These are phyloP conservation scores for Aspergillus sclerotiicarbonarius DNA, from an alignment of 495 filamentous ascomycete species.

Conservation along the genomic window DNA sequence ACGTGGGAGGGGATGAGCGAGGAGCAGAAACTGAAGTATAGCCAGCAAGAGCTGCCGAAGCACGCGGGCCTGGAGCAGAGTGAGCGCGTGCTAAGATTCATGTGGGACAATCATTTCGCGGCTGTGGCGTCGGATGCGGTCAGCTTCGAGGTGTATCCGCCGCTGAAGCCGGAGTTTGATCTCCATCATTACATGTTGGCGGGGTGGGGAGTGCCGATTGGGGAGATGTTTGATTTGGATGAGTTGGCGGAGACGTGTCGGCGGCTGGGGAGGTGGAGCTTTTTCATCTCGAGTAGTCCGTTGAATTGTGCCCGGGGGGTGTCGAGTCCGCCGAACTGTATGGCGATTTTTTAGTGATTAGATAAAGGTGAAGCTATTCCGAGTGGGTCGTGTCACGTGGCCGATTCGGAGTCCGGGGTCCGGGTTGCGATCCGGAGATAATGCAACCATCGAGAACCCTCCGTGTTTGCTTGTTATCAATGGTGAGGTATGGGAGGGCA, in stretches of 20 bases:
- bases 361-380: neutral
- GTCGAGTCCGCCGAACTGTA: constrained; percentile 48
- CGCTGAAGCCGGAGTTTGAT: constrained; percentile 47
- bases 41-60: constrained; percentile 43
- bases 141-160: constrained; percentile 64
- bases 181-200: constrained; percentile 67
- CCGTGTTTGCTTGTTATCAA: no score
- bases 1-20: constrained; percentile 43
- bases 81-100: constrained; percentile 61
- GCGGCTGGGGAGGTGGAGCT: constrained; percentile 61
- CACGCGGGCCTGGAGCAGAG: constrained; percentile 63
- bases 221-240: constrained; percentile 66
- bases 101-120: constrained; percentile 70
- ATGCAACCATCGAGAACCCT: no score
- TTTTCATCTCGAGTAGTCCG: constrained; percentile 67
- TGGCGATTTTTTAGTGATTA: constrained; percentile 42
- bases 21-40: constrained; percentile 35
- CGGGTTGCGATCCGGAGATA: no score
- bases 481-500: no score
- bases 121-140: constrained; percentile 64
- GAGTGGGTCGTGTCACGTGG: neutral
- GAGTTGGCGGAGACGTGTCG: constrained; percentile 50
- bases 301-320: constrained; percentile 52
- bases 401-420: no score
- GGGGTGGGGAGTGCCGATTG: constrained; percentile 65